These are phyloP conservation scores for Mycosarcoma maydis DNA, from an alignment of 1,284 basidiomycete species.

Conservation along the genomic window DNA sequence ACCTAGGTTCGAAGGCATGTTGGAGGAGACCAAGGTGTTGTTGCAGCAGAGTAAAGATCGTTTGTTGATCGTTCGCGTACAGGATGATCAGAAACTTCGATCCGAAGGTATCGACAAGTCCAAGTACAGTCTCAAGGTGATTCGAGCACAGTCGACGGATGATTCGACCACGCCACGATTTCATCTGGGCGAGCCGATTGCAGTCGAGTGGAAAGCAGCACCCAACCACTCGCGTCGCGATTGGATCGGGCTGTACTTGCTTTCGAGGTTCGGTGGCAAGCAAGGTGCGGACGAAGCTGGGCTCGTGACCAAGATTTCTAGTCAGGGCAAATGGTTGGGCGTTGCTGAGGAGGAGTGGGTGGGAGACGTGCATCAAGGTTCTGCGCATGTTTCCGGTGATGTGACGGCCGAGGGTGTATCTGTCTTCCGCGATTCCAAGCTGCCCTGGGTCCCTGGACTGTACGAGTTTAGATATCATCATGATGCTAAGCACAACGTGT, in stretches of 20 bases:
- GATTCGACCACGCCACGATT: slow-evolving; percentile 70
- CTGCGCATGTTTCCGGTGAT: slow-evolving; percentile 1
- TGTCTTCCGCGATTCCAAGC: slow-evolving; percentile 67
- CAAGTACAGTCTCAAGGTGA: slow-evolving; percentile 36
- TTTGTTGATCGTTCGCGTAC: slow-evolving; percentile 53
- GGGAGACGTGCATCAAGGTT: slow-evolving; percentile 73
- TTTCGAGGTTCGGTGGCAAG: slow-evolving; percentile 42
- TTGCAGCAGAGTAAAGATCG: slow-evolving; percentile 89
- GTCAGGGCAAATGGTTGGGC: slow-evolving; percentile 89
- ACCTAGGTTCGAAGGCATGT: slow-evolving; percentile 66
- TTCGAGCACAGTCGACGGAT: background rate
- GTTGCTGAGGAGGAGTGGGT: slow-evolving; percentile 93
- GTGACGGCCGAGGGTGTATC: slow-evolving; percentile 12
- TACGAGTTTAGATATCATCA: slow-evolving; percentile 79
- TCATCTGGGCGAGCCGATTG: slow-evolving; percentile 90
- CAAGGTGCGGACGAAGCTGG: slow-evolving; percentile 27
- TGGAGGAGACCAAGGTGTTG: slow-evolving; percentile 89
- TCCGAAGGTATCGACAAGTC: slow-evolving; percentile 42
- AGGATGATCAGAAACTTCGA: slow-evolving; percentile 43
- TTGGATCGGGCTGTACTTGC: slow-evolving; percentile 90
- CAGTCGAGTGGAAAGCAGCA: slow-evolving; percentile 86
- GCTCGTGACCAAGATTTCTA: slow-evolving; percentile 78
- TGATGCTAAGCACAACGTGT: slow-evolving; percentile 88
- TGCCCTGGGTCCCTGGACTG: slow-evolving; percentile 85
- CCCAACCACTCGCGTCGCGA: slow-evolving; percentile 88